Evolutionary conservation across 768 basidiomycete genomes (phyloP).

Genomic region (Mycena leptocephala): DNA sequence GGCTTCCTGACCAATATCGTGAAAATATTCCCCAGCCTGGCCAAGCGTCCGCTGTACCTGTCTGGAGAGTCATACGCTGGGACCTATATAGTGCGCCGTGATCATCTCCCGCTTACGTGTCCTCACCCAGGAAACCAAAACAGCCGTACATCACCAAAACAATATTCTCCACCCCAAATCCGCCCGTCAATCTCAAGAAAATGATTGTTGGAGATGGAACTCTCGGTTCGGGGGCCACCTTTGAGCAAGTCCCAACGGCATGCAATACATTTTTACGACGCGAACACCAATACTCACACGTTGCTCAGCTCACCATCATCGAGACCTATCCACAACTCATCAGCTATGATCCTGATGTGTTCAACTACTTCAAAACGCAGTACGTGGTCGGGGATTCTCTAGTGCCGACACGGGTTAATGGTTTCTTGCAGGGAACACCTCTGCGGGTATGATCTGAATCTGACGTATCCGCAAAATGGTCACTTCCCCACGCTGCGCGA

Average conservation of each 20-base stretch:
- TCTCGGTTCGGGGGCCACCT: conserved; percentile 67
- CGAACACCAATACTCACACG: background rate
- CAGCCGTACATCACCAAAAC: conserved; percentile 81
- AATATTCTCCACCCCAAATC: conserved; percentile 73
- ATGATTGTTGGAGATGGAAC: conserved; percentile 82
- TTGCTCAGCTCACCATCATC: conserved; percentile 64
- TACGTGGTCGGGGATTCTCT: conserved; percentile 56
- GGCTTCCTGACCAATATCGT: conserved; percentile 81
- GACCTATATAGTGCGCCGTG: conserved; percentile 70
- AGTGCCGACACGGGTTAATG: too few species aligned
- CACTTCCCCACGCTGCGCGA: conserved; percentile 61
- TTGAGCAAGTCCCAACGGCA: conserved; percentile 71
- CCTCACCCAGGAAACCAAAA: background rate
- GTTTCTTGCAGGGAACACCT: conserved; percentile 61
- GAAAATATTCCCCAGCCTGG: conserved; percentile 81
- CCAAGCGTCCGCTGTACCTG: conserved; percentile 75
- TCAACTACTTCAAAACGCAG: conserved; percentile 80
- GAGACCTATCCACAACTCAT: conserved; percentile 86
- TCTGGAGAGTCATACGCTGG: conserved; percentile 87
- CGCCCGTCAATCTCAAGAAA: conserved; percentile 78
- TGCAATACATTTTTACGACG: conserved; percentile 32
- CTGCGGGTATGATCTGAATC: conserved; percentile 77
- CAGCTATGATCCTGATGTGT: conserved; percentile 77
- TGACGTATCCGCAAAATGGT: conserved; percentile 78
- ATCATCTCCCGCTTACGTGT: background rate